phyloP scores from a whole-genome alignment of 1,284 basidiomycete genomes.

The Apiotrichum domesticum region DNA sequence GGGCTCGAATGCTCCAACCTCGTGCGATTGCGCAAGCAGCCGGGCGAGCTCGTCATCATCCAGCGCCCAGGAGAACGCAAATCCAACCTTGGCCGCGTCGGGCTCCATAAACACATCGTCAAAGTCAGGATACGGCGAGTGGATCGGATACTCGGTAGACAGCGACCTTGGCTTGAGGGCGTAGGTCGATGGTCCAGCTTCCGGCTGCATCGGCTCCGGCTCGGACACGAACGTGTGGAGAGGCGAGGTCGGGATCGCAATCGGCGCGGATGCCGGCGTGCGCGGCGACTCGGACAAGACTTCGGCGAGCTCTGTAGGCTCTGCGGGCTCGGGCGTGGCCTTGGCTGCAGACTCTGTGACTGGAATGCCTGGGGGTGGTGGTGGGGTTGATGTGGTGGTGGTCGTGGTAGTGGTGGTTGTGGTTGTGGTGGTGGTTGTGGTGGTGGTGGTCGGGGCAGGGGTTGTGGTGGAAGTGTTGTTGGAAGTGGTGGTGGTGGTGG shows the following conservation, averaged over 20 bases:
- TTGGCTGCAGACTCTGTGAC: not conserved
- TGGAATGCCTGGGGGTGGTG: conserved; percentile 14
- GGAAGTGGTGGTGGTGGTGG: not conserved
- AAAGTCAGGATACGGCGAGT: conserved; percentile 83
- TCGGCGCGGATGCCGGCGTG: too few relatives aligned
- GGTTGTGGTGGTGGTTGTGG: not conserved
- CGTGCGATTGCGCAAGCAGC: conserved; percentile 15
- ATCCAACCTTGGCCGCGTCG: conserved; percentile 30
- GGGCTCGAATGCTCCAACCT: conserved; percentile 30
- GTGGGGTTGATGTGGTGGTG: not conserved
- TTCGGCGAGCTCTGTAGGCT: not conserved
- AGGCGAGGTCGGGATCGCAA: not conserved
- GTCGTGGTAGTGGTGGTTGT: conserved; percentile 42
- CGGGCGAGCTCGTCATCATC: conserved; percentile 27
- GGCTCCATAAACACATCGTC: conserved; percentile 52
- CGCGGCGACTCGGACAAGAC: too few relatives aligned
- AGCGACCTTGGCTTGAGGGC: conserved; percentile 15
- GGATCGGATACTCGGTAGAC: conserved; percentile 43
- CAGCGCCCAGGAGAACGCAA: conserved; percentile 30
- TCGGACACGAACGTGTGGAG: not conserved
- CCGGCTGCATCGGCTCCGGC: conserved; percentile 24
- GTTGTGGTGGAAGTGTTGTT: conserved; percentile 33
- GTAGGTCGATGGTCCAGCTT: conserved; percentile 37
- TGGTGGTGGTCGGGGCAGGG: conserved; percentile 45
- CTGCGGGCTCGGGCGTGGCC: not conserved